Evolutionary conservation across 2,329 filamentous ascomycete genomes (phyloP).

Genomic region (Phialophora expanda): DNA sequence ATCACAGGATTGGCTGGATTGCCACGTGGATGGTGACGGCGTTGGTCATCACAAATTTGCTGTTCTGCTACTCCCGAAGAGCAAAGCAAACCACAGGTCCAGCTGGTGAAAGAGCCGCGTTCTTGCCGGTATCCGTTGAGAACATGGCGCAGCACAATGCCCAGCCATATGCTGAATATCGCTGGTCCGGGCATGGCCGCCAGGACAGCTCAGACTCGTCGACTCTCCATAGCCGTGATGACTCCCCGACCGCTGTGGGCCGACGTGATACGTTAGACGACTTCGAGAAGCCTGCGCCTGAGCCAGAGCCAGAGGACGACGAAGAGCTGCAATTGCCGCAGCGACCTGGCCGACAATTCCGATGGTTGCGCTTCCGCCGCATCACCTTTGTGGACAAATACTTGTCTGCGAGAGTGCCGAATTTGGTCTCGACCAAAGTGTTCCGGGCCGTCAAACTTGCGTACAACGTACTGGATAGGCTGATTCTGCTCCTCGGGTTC

Average conservation of each 20-base stretch:
- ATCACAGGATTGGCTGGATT: slow-evolving; percentile 87
- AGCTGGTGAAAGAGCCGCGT: slow-evolving; percentile 60
- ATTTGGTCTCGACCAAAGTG: slow-evolving; percentile 44
- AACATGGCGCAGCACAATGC: slow-evolving; percentile 59
- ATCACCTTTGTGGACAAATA: slow-evolving; percentile 56
- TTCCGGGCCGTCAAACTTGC: slow-evolving; percentile 64
- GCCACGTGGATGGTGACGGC: slow-evolving; percentile 72
- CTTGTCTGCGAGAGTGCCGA: slow-evolving; percentile 60
- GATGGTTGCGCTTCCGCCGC: slow-evolving; percentile 47
- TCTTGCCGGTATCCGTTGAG: slow-evolving; percentile 66
- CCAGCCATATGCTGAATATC: slow-evolving; percentile 52
- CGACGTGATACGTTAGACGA: slow-evolving; percentile 56
- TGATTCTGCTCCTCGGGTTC: slow-evolving; percentile 79
- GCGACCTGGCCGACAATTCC: slow-evolving; percentile 25
- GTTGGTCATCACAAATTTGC: slow-evolving; percentile 71
- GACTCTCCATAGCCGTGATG: slow-evolving; percentile 68
- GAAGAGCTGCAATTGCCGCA: slow-evolving; percentile 51
- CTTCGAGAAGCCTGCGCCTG: slow-evolving; percentile 52
- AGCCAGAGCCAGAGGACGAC: slow-evolving; percentile 51
- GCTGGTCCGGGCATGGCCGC: slow-evolving; percentile 72
- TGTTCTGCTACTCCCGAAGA: slow-evolving; percentile 64
- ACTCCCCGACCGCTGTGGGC: slow-evolving; percentile 63
- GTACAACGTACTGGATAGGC: slow-evolving; percentile 74
- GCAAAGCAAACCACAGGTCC: slow-evolving; percentile 46
- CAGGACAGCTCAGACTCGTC: slow-evolving; percentile 75